Conservation (phyloP, 257 asterid genomes). For the Solanum medicagineum region DNA sequence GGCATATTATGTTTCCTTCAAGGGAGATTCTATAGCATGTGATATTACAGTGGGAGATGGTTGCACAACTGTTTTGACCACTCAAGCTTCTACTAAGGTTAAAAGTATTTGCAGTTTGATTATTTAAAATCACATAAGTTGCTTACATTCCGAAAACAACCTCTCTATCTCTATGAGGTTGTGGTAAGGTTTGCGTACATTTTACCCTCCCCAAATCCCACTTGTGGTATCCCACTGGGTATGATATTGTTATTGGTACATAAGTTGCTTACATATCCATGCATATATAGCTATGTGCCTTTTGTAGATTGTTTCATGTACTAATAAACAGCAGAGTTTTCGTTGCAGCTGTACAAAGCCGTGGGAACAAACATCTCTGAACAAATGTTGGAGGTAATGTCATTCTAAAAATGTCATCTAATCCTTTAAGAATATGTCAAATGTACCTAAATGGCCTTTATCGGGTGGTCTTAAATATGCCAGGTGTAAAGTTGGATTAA, state of each 20-base stretch:
- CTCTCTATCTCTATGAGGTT: too few relatives aligned
- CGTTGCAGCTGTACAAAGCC: slow-evolving; percentile 67
- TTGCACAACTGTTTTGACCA: slow-evolving; percentile 76
- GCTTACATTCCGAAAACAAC: background rate
- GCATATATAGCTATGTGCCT: background rate
- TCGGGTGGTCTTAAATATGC: background rate
- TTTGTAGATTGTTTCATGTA: background rate
- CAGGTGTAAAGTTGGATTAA: background rate
- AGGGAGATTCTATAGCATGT: slow-evolving; percentile 76
- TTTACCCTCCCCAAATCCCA: too few relatives aligned
- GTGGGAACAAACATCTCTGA: slow-evolving; percentile 52
- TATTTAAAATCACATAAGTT: background rate
- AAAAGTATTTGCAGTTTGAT: background rate
- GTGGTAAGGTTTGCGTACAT: too few relatives aligned
- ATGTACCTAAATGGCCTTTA: background rate
- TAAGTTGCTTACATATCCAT: background rate
- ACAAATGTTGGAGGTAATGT: slow-evolving; percentile 63
- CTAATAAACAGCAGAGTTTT: background rate
- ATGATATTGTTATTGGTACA: background rate
- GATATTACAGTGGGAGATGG: slow-evolving; percentile 50
- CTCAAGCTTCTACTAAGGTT: slow-evolving; percentile 98
- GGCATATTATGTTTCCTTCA: background rate
- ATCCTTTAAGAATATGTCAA: background rate
- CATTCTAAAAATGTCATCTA: background rate
- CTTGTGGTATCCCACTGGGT: too few relatives aligned